Evolutionary conservation across 139 green algal species (phyloP).

Genomic region (Zygnema cylindricum): DNA sequence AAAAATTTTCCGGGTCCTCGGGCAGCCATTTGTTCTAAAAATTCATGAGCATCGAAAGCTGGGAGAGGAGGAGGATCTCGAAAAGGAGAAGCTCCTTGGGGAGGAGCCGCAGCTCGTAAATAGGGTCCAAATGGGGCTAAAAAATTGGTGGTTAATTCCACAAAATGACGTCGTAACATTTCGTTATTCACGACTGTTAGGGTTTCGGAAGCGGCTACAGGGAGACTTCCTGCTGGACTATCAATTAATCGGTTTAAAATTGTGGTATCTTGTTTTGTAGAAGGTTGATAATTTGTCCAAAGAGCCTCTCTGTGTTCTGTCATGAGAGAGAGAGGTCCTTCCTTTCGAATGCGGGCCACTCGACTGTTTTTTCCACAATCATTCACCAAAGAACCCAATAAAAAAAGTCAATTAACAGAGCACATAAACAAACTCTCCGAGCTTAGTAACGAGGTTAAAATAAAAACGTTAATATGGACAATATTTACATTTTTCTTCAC

Average conservation of each 20-base stretch:
- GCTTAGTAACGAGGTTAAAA: too few species aligned
- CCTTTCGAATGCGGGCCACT: constrained; percentile 25
- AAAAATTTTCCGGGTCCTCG: constrained; percentile 34
- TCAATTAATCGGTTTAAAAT: constrained; percentile 66
- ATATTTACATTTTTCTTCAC: too few species aligned
- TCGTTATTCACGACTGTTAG: constrained; percentile 74
- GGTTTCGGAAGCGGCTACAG: constrained; percentile 37
- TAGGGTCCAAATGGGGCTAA: constrained; percentile 79
- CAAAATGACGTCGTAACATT: constrained; percentile 79
- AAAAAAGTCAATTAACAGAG: too few species aligned
- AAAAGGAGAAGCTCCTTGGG: constrained; percentile 28
- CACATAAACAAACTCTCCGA: too few species aligned
- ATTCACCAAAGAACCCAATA: too few species aligned
- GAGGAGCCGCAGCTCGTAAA: constrained; percentile 66
- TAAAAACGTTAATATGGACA: too few species aligned
- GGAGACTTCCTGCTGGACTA: neutral
- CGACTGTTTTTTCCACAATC: neutral
- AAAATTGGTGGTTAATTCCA: constrained; percentile 79
- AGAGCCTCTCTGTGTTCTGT: constrained; percentile 71
- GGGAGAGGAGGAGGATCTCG: constrained; percentile 58
- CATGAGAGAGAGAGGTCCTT: constrained; percentile 71
- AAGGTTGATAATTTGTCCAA: constrained; percentile 73
- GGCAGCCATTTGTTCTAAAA: constrained; percentile 58
- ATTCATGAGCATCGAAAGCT: constrained; percentile 64
- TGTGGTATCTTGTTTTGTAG: constrained; percentile 69